Evolutionary conservation across 2,329 filamentous ascomycete genomes (phyloP), one percentile per base, ranked within the genome.

Genomic region (Diplodia corticola): DNA sequence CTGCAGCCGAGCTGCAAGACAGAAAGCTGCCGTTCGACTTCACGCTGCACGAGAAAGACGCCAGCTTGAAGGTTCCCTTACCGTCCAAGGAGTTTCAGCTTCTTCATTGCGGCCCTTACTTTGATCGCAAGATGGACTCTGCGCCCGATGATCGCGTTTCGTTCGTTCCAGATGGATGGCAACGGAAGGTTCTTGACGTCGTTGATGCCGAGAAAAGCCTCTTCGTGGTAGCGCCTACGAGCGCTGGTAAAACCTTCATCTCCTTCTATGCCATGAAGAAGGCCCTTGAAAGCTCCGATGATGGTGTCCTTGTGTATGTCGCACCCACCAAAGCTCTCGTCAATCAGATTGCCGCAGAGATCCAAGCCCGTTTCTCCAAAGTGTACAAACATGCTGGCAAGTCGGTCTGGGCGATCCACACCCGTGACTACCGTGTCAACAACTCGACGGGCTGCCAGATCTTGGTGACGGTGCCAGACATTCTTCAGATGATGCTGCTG

Each of bases 261-360:
- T 90, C 87, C 0, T 94, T 93, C 75, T 93, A 94, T 71, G 91
- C 91, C 1, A 94, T 93, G 89, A 89, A 90, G 72, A 88, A 91
- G 72, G 81, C 93, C 0, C 80, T 94, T 10, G 83, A 89, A 72
- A 83, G 84, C 4, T 86, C 86, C 68, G 85, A 93, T 67, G 86
- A 92, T 57, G 88, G 86, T 2, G 84, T 93, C 2, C 77, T 94
- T 6, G 88, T 93, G 0, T 94, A 93, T 70, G 89, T 94, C 5
- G 91, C 90, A 0, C 91, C 91, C 0, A 93, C 91, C 0, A 94
- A 94, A 73, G 90, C 91, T 3, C 80, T 94, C 12, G 90, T 93
- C 67, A 93, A 93, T 73, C 91, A 94, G 75, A 93, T 94, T 69
- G 91, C 90, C 1, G 91, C 91, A 0, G 91, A 93, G 76, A 83